A percentile compares a stretch with the other conserved stretches of the same genome.
Conservation (phyloP, 768 basidiomycete species). For the Phylloporus sp. region DNA sequence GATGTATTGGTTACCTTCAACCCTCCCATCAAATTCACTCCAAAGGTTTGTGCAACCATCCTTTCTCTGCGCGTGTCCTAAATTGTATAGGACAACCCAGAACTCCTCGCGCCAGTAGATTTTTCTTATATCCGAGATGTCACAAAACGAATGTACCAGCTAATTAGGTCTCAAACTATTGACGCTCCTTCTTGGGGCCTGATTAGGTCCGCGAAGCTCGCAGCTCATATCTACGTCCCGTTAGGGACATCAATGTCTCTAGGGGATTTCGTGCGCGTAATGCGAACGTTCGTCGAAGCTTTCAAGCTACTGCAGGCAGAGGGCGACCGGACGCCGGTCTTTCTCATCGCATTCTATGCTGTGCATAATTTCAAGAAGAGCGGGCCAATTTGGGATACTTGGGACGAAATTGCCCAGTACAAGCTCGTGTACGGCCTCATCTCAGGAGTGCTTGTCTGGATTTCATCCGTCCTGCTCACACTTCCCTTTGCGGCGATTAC, state of each 20-base stretch:
- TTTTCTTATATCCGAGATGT: slow-evolving; percentile 53
- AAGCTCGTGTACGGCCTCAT: slow-evolving; percentile 80
- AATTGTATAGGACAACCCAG: slow-evolving; percentile 54
- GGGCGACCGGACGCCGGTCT: slow-evolving; percentile 67
- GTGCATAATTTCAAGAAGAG: slow-evolving; percentile 75
- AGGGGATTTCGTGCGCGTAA: slow-evolving; percentile 78
- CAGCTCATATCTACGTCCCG: slow-evolving; percentile 78
- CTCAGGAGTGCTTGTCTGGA: slow-evolving; percentile 69
- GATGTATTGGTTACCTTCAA: slow-evolving; percentile 85
- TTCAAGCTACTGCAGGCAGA: slow-evolving; percentile 48
- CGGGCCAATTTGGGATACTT: slow-evolving; percentile 80
- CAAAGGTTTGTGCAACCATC: slow-evolving; percentile 41
- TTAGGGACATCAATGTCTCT: slow-evolving; percentile 82
- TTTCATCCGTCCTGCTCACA: slow-evolving; percentile 47
- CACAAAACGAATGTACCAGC: slow-evolving; percentile 59
- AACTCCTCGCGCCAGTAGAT: slow-evolving; percentile 64
- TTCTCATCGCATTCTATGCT: slow-evolving; percentile 61
- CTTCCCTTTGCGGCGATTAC: slow-evolving; percentile 59
- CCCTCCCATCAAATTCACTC: slow-evolving; percentile 57
- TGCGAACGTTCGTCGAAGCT: slow-evolving; percentile 67
- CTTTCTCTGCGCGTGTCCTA: neutral
- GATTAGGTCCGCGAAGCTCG: slow-evolving; percentile 69
- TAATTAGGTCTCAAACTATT: slow-evolving; percentile 72
- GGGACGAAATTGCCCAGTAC: slow-evolving; percentile 87
- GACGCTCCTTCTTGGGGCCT: slow-evolving; percentile 84